phyloP scores from a whole-genome alignment of 257 asterid genomes.

The Solanum dulcamara region DNA sequence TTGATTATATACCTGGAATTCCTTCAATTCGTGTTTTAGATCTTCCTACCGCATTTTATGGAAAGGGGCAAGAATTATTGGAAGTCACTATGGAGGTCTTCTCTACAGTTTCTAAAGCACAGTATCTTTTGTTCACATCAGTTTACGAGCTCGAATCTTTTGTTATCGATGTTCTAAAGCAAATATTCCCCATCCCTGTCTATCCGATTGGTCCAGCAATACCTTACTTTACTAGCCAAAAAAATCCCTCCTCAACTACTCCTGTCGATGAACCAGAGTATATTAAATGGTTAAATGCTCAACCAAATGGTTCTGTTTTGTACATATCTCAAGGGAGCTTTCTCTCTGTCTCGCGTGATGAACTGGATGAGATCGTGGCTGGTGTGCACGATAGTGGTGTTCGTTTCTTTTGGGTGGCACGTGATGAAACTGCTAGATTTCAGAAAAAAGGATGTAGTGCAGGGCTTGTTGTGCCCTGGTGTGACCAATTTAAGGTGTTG shows the following conservation, averaged over 20 bases:
- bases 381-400: conserved; percentile 35
- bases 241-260: not conserved
- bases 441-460: not conserved
- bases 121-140: conserved; percentile 31
- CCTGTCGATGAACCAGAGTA: not conserved
- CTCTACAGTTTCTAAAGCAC: conserved; percentile 11
- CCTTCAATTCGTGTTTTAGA: conserved; percentile 26
- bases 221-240: conserved; percentile 1
- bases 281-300: conserved; percentile 38
- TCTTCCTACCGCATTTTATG: conserved; percentile 20
- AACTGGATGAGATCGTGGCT: conserved; percentile 32
- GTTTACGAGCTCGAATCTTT: conserved; percentile 34
- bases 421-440: conserved; percentile 11
- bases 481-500: conserved; percentile 47
- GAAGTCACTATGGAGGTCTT: not conserved
- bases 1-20: conserved; percentile 47
- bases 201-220: conserved; percentile 37
- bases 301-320: conserved; percentile 36
- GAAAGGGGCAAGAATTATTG: conserved; percentile 6
- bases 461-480: conserved; percentile 58
- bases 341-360: conserved; percentile 26
- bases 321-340: conserved; percentile 58
- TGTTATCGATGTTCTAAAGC: conserved; percentile 20
- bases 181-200: conserved; percentile 12
- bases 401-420: conserved; percentile 44